phyloP scores from a whole-genome alignment of 495 filamentous ascomycete species.

The Talaromyces stipitatus region DNA sequence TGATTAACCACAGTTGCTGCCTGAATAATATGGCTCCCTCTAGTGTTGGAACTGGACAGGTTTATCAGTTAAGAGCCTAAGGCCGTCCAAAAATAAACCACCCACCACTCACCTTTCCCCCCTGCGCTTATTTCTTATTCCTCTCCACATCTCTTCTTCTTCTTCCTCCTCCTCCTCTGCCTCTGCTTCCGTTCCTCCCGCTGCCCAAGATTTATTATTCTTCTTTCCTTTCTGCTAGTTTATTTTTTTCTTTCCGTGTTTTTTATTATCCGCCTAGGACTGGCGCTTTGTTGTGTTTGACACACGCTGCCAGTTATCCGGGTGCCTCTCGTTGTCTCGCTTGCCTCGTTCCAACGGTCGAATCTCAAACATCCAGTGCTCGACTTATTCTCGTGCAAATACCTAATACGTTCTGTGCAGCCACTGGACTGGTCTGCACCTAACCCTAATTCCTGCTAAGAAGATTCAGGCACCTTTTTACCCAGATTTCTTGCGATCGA shows the following conservation, averaged over 20 bases:
- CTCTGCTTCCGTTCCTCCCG: neutral
- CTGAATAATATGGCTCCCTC: neutral
- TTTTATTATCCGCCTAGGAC: conserved; percentile 17
- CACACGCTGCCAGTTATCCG: conserved; percentile 32
- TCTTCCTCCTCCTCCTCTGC: conserved; percentile 1
- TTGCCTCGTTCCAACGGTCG: conserved; percentile 4
- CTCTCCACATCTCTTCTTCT: neutral
- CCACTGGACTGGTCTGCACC: conserved; percentile 47
- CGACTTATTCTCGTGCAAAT: conserved; percentile 14
- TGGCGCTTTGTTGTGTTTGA: conserved; percentile 40
- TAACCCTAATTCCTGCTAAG: conserved; percentile 21
- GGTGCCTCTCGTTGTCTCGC: conserved; percentile 32
- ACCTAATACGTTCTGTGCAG: conserved; percentile 28
- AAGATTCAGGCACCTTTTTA: neutral
- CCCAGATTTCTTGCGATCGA: neutral
- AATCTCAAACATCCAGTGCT: conserved; percentile 19
- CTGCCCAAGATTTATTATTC: conserved; percentile 7
- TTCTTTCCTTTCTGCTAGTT: conserved; percentile 12
- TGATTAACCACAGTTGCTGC: conserved; percentile 9
- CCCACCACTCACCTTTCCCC: neutral
- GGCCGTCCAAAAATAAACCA: neutral
- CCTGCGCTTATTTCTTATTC: neutral
- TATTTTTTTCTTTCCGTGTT: conserved; percentile 10
- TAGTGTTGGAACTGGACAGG: neutral
- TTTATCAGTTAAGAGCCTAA: neutral